Percentiles rank a stretch among this genome's conserved stretches.
Conservation (phyloP, 1,139 yeast species). For the Magnusiomyces suaveolens region DNA sequence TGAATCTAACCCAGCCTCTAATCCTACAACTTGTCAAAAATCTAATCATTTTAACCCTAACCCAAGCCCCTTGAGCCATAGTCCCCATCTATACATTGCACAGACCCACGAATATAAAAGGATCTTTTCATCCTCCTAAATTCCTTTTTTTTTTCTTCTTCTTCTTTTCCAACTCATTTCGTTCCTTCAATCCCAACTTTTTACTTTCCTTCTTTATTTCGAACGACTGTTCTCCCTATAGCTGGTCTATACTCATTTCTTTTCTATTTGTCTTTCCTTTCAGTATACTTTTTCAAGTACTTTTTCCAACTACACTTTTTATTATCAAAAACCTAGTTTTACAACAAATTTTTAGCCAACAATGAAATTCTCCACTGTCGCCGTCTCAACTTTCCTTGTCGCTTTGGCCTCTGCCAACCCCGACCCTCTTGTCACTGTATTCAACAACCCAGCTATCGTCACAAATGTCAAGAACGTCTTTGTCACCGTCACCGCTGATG, state of each 20-base stretch:
- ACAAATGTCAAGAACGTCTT: constrained; percentile 9
- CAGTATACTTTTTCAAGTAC: no score
- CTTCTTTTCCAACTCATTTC: neutral
- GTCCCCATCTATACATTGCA: no score
- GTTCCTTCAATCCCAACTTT: neutral
- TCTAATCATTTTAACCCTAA: no score
- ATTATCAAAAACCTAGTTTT: neutral
- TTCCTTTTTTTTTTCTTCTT: neutral
- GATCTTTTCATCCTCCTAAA: no score
- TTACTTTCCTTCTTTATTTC: neutral
- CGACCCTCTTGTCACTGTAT: constrained; percentile 5
- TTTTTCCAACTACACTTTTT: no score
- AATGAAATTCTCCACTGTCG: constrained; percentile 5
- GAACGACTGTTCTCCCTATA: no score
- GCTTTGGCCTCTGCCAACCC: neutral
- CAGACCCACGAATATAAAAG: no score
- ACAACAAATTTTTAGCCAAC: neutral
- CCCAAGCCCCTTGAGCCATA: no score
- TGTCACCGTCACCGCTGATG: constrained; percentile 9
- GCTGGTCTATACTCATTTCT: constrained; percentile 5
- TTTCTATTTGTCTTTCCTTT: neutral
- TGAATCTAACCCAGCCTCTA: no score
- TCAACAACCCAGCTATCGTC: constrained; percentile 2
- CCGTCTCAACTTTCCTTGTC: neutral
- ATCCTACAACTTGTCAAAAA: no score